These are phyloP conservation scores for Rosa hybrid DNA, from an alignment of 331 rosid genomes.

Conservation along the genomic window DNA sequence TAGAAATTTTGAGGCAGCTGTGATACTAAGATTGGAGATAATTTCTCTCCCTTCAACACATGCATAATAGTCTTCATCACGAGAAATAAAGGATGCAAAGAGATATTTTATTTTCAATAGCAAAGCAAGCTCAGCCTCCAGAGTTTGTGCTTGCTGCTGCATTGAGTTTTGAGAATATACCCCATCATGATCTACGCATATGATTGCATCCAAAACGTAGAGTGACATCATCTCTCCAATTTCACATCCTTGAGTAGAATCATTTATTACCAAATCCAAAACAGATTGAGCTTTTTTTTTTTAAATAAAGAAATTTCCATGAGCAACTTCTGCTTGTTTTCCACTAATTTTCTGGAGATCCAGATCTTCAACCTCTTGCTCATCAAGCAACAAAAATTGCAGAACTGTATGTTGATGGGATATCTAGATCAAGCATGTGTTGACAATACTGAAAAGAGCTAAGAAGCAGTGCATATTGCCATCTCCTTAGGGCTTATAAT, in stretches of 20 bases:
- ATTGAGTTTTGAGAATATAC: no score
- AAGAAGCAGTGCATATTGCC: slow-evolving; percentile 92
- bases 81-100: no score
- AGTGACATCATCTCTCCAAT: slow-evolving; percentile 86
- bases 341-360: slow-evolving; percentile 93
- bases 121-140: no score
- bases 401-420: slow-evolving; percentile 83
- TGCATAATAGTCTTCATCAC: no score
- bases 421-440: slow-evolving; percentile 86
- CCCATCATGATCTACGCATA: slow-evolving; percentile 76
- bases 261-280: slow-evolving; percentile 90
- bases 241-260: slow-evolving; percentile 89
- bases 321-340: slow-evolving; percentile 85
- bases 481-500: slow-evolving; percentile 91
- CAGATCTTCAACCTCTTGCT: slow-evolving; percentile 78
- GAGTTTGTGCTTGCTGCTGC: no score
- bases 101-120: no score
- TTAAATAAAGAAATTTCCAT: slow-evolving; percentile 73
- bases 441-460: slow-evolving; percentile 97
- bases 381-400: slow-evolving; percentile 74
- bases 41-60: no score
- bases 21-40: no score
- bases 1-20: no score
- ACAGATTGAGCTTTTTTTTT: slow-evolving; percentile 88
- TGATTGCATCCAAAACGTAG: slow-evolving; percentile 82